These are phyloP conservation scores for Serendipita sp. DNA, from an alignment of 768 basidiomycete genomes.

Conservation along the genomic window DNA sequence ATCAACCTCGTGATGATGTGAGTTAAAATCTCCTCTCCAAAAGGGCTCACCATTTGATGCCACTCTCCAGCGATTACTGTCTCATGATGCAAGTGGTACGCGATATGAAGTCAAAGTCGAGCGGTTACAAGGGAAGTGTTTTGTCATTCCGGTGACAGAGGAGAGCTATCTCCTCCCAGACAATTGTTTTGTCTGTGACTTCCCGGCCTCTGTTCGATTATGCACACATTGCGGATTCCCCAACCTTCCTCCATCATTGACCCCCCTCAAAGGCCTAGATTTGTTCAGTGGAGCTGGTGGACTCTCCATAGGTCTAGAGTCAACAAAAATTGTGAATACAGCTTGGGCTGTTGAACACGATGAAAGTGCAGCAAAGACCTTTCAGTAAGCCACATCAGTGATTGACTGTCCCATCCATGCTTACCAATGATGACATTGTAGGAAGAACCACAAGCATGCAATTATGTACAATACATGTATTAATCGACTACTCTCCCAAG, in stretches of 20 bases:
- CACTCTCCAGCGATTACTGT: neutral
- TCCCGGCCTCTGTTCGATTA: neutral
- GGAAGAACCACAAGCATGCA: constrained; percentile 36
- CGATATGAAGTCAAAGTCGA: neutral
- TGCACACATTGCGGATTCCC: neutral
- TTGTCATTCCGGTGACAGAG: neutral
- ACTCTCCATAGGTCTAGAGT: constrained; percentile 6
- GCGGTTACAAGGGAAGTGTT: neutral
- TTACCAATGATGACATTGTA: constrained; percentile 16
- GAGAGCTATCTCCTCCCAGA: neutral
- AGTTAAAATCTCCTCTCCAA: neutral
- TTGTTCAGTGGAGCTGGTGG: neutral
- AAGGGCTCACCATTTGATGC: neutral
- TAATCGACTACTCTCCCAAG: constrained; percentile 44
- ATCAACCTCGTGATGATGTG: neutral
- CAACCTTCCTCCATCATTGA: neutral
- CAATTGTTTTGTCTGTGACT: neutral
- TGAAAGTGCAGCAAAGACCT: constrained; percentile 39
- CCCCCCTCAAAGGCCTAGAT: neutral
- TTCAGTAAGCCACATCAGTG: constrained; percentile 29
- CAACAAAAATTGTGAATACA: neutral
- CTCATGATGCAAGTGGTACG: neutral
- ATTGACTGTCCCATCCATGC: neutral
- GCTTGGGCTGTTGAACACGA: neutral
- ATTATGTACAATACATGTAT: constrained; percentile 56